Base-by-base conservation (phyloP, 2,329 filamentous ascomycete species). In the Huntiella abstrusa region DNA sequence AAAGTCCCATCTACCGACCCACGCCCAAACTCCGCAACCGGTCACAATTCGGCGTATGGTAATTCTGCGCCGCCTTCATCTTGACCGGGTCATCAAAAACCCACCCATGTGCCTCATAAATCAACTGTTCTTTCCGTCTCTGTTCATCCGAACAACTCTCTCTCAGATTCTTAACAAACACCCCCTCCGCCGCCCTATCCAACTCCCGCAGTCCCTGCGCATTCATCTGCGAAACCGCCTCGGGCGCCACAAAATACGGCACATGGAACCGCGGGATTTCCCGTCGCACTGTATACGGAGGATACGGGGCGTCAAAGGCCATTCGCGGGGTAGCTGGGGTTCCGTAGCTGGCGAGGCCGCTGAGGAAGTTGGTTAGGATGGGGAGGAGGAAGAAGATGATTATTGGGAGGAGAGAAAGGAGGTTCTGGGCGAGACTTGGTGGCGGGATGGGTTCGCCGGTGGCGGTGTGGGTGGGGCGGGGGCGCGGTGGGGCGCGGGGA, bases 331-430 rank as follows among this genome's bases (percentile, higher is more conserved):
- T 61, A 6, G 54, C 55, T 3, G 43, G 43, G 16, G 44, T 10
- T 6, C 72, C 60, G 22, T 71, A 60, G 19, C 67, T 61, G 15
- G 68, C 62, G 15, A 62, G 60, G n/a, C 59, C 57, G 46, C 71
- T 67, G 41, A 75, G 71, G 59, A 94, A 85, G 19, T 82, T 88
- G 15, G 83, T 84, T 47, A 96, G 66, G 19, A 93, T 70, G 1
- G 86, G 83, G 52, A 88, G 75, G 47, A 96, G 66, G 59, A 98
- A 92, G 55, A 98, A 77, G 52, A 98, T 68, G 46, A 98, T 69
- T 43, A 98, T 77, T 12, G 91, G 88, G 4, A 98, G 70, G 12
- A 98, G 70, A 49, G 85, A 82, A 47, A 83, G 64, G 53, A 93
- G 59, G 53, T 74, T 71, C 57, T 68, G 67, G 54, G 71, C 67